Conservation (phyloP, 257 asterid genomes). For the Gentiana macrophylla region DNA sequence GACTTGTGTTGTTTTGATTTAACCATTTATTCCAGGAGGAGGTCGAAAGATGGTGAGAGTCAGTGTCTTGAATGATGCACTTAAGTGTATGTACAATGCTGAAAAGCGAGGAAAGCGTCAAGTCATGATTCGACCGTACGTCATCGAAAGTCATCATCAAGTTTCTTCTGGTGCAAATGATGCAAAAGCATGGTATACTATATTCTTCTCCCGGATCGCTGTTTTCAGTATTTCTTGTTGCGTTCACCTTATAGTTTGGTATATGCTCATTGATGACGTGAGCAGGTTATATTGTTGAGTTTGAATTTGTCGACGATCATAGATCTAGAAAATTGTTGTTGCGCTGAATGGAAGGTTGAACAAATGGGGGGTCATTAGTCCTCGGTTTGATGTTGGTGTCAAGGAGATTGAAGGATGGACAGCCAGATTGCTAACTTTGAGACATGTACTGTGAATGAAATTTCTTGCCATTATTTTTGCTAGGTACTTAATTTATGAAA, state of each 20-base stretch:
- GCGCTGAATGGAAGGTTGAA: constrained; percentile 28
- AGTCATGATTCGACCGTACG: constrained; percentile 28
- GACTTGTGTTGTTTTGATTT: neutral
- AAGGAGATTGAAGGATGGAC: constrained; percentile 34
- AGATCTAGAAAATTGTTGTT: constrained; percentile 30
- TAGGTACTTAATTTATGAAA: no score
- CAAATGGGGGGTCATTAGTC: constrained; percentile 36
- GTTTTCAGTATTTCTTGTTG: neutral
- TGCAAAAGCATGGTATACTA: constrained; percentile 30
- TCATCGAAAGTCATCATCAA: constrained; percentile 29
- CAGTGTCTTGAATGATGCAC: constrained; percentile 31
- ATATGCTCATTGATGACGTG: neutral
- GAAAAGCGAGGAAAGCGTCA: constrained; percentile 29
- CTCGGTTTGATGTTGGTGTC: constrained; percentile 30
- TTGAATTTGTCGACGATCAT: constrained; percentile 31
- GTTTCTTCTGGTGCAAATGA: constrained; percentile 27
- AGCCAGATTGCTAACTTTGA: constrained; percentile 27
- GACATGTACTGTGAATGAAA: constrained; percentile 18
- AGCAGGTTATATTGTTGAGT: constrained; percentile 26
- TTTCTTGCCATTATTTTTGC: no score
- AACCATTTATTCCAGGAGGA: no score
- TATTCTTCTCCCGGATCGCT: neutral
- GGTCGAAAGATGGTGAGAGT: constrained; percentile 20
- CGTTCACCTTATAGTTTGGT: neutral
- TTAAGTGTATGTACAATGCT: constrained; percentile 33